Evolutionary conservation across 2,329 filamentous ascomycete genomes (phyloP).

Genomic region (Curvularia sp.): DNA sequence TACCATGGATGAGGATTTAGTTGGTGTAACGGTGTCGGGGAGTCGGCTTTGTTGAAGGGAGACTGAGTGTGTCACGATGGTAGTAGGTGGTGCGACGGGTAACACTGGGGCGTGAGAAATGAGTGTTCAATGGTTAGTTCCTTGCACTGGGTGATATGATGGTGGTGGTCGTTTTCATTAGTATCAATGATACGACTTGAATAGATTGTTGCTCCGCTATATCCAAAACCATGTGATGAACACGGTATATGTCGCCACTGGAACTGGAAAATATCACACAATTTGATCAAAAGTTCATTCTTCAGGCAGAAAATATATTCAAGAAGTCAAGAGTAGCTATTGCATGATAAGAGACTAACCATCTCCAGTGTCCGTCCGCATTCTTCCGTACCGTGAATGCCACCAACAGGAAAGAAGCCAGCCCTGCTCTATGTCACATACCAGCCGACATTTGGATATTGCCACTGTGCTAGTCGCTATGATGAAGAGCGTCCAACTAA

Average conservation of each 20-base stretch:
- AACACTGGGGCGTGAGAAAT: not conserved
- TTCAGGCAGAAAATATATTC: not conserved
- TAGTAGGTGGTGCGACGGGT: not conserved
- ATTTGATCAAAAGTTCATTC: not conserved
- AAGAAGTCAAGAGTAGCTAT: not conserved
- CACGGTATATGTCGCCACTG: not conserved
- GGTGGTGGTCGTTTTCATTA: not conserved
- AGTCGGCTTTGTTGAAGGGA: not conserved
- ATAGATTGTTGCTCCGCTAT: not conserved
- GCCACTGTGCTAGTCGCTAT: not conserved
- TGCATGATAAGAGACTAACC: conserved; percentile 17
- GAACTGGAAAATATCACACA: not conserved
- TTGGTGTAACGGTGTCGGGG: not conserved
- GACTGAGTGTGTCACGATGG: not conserved
- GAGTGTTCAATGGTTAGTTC: not conserved
- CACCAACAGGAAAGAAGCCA: conserved; percentile 10
- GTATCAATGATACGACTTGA: not conserved
- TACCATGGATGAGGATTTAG: not conserved
- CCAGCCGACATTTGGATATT: not conserved
- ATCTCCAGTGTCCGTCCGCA: conserved; percentile 6
- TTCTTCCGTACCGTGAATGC: conserved; percentile 6
- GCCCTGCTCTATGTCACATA: conserved; percentile 10
- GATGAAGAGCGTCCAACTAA: conserved; percentile 12
- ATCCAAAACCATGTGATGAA: not conserved
- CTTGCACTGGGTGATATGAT: not conserved